Evolutionary conservation across 2,329 filamentous ascomycete genomes (phyloP).

Genomic region (Talaromyces marneffei): DNA sequence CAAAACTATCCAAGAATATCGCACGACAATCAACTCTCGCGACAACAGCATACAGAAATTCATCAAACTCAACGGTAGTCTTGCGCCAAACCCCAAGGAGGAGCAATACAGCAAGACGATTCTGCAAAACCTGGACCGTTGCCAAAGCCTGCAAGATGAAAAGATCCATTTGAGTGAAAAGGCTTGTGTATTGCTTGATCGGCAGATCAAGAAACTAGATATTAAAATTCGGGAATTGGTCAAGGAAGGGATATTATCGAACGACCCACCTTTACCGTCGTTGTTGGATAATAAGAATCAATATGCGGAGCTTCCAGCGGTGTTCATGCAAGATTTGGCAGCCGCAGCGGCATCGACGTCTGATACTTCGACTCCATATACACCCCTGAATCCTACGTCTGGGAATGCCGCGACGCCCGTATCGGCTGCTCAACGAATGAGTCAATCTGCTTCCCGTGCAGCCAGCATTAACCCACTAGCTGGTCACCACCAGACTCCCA

Average conservation of each 20-base stretch:
- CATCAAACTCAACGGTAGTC: conserved; percentile 57
- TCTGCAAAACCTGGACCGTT: conserved; percentile 52
- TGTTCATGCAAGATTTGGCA: conserved; percentile 44
- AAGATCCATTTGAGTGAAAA: conserved; percentile 58
- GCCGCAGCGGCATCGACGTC: conserved; percentile 10
- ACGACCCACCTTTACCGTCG: conserved; percentile 55
- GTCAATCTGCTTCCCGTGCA: conserved; percentile 31
- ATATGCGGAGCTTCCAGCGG: conserved; percentile 42
- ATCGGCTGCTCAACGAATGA: conserved; percentile 47
- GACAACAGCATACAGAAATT: conserved; percentile 61
- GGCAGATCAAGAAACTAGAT: conserved; percentile 59
- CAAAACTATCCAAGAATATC: conserved; percentile 53
- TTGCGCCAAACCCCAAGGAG: conserved; percentile 59
- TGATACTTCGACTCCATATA: conserved; percentile 38
- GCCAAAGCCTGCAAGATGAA: conserved; percentile 55
- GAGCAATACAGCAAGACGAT: conserved; percentile 55
- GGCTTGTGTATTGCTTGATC: conserved; percentile 54
- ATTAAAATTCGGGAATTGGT: conserved; percentile 56
- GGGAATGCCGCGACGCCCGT: conserved; percentile 50
- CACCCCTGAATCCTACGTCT: conserved; percentile 51
- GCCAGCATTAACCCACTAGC: conserved; percentile 35
- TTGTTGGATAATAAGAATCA: conserved; percentile 47
- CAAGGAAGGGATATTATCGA: conserved; percentile 54
- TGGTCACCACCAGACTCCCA: conserved; percentile 32
- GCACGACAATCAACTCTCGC: conserved; percentile 51